Base-by-base conservation (phyloP, 192 early-diverging fungal species). In the Podila epicladia region DNA sequence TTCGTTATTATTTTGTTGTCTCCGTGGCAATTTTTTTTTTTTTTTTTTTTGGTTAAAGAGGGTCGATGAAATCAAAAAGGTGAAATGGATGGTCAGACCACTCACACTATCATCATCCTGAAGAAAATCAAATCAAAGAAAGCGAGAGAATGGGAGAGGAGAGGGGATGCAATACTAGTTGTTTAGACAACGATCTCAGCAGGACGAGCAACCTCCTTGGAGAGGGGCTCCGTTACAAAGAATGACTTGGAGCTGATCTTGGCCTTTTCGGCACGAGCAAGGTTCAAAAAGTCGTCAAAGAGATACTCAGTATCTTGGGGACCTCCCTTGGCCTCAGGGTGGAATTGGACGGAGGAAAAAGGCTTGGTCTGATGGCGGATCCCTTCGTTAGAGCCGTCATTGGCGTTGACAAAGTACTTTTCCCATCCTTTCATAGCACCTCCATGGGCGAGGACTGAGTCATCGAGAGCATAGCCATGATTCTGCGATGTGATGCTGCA, bases 401-500 rank as follows among this genome's bases (percentile, higher is more conserved):
- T 98, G 82, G 95, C 97, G 71, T 98, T 98, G 58, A 95, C 91
- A 74, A 94, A 98, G 90, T 92, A 95, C 69, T 93, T 88, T 49
- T 87, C 85, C 95, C 95, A 98, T 32, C 92, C 95, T 45, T 95
- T 87, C 32, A 96, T 74, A 7, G 92, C 92, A 65, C 93, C 95
- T 29, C 92, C 94, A 5, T 82, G 72, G 32, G 92, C 85, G 74
- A 90, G 83, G n/a, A 73, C 83, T 50, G 84, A 82, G 83, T 95
- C 95, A 58, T 95, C 88, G 65, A 96, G 86, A 17, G 94, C 94
- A 64, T 94, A 96, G 35, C 97, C 97, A 83, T 98, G 97, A 84
- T 98, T 98, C 88, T 98, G 97, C 17, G 94, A 96, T 4, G 97
- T 98, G 74, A 98, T 98, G 26, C 92, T 90, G 84, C 97, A 97